A percentile compares a stretch with the other conserved stretches of the same genome.
phyloP scores from a whole-genome alignment of 2,329 filamentous ascomycete genomes.

The Exserohilum turcica region DNA sequence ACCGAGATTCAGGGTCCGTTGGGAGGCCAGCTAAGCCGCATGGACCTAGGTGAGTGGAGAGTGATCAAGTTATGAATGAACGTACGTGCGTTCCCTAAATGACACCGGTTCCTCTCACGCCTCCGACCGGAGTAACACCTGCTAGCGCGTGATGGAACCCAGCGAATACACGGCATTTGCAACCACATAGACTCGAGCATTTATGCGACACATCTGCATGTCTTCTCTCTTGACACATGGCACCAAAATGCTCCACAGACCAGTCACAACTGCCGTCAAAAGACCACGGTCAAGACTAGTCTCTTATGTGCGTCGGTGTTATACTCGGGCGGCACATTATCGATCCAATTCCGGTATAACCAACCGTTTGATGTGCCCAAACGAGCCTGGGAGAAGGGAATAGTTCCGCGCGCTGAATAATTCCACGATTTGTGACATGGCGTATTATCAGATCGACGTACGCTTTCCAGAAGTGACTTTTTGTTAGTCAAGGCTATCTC shows the following conservation, averaged over 20 bases:
- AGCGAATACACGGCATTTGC: too few relatives aligned
- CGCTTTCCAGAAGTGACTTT: too few relatives aligned
- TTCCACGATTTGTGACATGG: conserved; percentile 4
- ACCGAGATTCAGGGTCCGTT: conserved; percentile 76
- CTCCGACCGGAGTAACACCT: too few relatives aligned
- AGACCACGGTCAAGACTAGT: background rate
- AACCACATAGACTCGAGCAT: too few relatives aligned
- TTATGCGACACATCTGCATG: too few relatives aligned
- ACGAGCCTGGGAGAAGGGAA: conserved; percentile 7
- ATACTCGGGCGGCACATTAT: background rate
- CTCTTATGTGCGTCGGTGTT: background rate
- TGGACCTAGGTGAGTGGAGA: conserved; percentile 63
- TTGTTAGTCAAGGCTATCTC: too few relatives aligned
- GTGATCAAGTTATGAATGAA: conserved; percentile 63
- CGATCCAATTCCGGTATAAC: background rate
- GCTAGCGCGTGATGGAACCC: too few relatives aligned
- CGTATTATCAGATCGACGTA: too few relatives aligned
- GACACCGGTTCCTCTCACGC: conserved; percentile 11
- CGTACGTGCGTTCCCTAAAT: conserved; percentile 13
- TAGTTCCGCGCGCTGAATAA: conserved; percentile 29
- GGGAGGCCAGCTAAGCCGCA: conserved; percentile 67
- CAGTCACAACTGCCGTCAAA: too few relatives aligned
- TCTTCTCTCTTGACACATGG: too few relatives aligned
- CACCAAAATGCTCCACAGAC: too few relatives aligned
- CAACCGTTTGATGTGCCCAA: background rate